These are phyloP conservation scores for Penicillium atrosanguineum DNA, from an alignment of 495 filamentous ascomycete species.

Conservation along the genomic window DNA sequence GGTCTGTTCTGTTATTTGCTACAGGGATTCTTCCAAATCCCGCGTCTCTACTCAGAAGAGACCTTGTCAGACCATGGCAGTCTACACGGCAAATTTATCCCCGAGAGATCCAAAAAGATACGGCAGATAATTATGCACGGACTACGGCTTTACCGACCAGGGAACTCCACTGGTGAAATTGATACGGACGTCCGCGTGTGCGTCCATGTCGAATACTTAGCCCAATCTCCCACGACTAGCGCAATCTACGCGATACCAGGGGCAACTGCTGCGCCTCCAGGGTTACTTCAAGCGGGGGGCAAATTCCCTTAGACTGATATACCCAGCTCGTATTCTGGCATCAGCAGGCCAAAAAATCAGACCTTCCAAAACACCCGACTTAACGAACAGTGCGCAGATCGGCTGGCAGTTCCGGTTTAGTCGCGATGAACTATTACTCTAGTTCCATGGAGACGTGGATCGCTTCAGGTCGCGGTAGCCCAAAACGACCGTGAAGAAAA, in stretches of 20 bases:
- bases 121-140: neutral
- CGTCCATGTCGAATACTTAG: neutral
- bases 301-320: neutral
- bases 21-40: no score
- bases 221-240: neutral
- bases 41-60: no score
- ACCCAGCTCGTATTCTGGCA: neutral
- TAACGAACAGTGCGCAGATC: slow-evolving; percentile 11
- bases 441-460: slow-evolving; percentile 11
- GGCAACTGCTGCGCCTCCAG: neutral
- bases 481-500: neutral
- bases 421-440: slow-evolving; percentile 9
- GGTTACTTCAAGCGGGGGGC: neutral
- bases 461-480: slow-evolving; percentile 2
- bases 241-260: neutral
- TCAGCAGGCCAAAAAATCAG: neutral
- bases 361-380: slow-evolving; percentile 11
- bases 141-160: neutral
- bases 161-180: neutral
- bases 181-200: neutral
- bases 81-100: neutral
- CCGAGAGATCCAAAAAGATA: neutral
- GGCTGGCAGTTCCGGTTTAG: slow-evolving; percentile 10
- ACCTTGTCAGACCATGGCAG: neutral
- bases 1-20: no score